Evolutionary conservation across 2,329 filamentous ascomycete genomes (phyloP), one percentile per base, ranked within the genome.

Genomic region (Periglandula ipomoeae): DNA sequence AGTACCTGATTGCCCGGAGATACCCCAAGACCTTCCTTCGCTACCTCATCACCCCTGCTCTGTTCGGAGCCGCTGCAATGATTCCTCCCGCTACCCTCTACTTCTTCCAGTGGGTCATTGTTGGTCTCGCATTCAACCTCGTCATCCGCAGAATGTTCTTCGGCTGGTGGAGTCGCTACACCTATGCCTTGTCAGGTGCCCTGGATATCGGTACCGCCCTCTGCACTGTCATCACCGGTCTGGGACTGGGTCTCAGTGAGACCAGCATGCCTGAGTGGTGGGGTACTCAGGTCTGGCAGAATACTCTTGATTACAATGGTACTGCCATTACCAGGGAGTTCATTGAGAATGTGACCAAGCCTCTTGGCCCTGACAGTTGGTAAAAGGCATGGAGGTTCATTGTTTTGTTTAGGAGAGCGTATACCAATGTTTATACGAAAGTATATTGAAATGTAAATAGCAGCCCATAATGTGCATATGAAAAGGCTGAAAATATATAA

Each of bases 121-220:
- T 79, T 13, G 78, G 78, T 6, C 68, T 73, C 47, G 47, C 76
- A 49, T 81, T 80, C 67, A 79, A 81, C 59, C 73, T 71, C 54
- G 70, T 62, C 45, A 71, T 81, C 50, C 70, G 70, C 44, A 61
- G 70, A 49, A 66, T 68, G 46, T 78, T 64, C 61, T 66, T 69
- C 17, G 76, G 74, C 22, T 81, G 77, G 77, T 81, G 77, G 77
- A 70, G 58, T 59, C 57, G 53, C 13, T 82, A 79, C 65, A 82
- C 81, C 62, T 82, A 81, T 50, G 69, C 79, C 47, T 65, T 78
- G 0, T 79, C 78, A 9, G 78, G 78, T 0, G 77, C 74, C 2
- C 67, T 82, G 37, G 78, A 81, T 46, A 73, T 75, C 37, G 79
- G 77, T n/a, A 71, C 79, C 1, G 75, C 74, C 1, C 59, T 82